Base-by-base conservation (phyloP, 441 rosid species). In the Omphalea diandra region DNA sequence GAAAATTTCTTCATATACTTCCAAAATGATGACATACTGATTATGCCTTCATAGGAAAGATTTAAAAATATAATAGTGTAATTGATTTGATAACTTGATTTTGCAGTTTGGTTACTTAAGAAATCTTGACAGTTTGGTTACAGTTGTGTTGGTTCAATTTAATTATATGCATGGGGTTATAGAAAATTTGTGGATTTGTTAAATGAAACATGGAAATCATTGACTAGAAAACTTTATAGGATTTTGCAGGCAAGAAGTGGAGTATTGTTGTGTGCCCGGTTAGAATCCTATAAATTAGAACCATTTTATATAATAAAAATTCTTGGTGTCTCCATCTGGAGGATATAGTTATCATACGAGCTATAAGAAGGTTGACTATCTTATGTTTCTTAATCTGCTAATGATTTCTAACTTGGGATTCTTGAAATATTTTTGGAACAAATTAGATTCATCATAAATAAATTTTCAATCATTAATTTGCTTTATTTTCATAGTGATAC, bases 271-370 rank as follows among this genome's bases (percentile, higher is more conserved):
- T 62, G 47, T 68, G 83, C 79, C 85, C 75, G 80, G 72, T 56
- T 75, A 75, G 70, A 38, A 32, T 61, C 61, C 38, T 62, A 59
- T 26, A 73, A 71, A 68, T 54, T 57, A 63, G 73, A 75, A 76
- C 75, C 55, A 71, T 41, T 62, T 41, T 20, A 22, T 15, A 60
- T 66, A n/a, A 63, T 52, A 56, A 44, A 70, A 49, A 3, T 76
- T 77, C 60, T 49, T 68, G 67, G 65, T 71, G 75, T 63, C 73
- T 80, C 79, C 86, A 84, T 89, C 88, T 88, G 93, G 75, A 47
- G 33, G 73, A n/a, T n/a, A 3, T 9, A 11, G 83, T 78, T 84
- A 75, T 78, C 36, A 31, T 73, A 44, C 26, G 59, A 43, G n/a
- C 67, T 49, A 58, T 56, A 20, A 77, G 27, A 41, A 67, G 65